Conservation (phyloP, 768 basidiomycete genomes). For the Kwoniella sp. region DNA sequence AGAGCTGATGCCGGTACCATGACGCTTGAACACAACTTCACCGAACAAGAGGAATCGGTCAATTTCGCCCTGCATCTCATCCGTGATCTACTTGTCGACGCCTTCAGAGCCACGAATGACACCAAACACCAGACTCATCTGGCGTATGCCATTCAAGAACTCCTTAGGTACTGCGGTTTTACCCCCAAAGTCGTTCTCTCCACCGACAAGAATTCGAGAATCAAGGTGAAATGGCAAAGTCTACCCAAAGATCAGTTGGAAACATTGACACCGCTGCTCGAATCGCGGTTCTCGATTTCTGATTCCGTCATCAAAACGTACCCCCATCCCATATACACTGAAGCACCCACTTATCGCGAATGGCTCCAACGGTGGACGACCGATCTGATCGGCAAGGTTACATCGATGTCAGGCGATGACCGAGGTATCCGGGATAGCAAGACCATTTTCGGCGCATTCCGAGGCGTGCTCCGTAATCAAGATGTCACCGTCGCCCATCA, state of each 20-base stretch:
- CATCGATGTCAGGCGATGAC: constrained; percentile 50
- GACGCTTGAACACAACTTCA: constrained; percentile 78
- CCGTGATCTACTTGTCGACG: constrained; percentile 77
- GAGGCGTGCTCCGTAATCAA: constrained; percentile 72
- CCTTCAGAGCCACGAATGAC: constrained; percentile 91
- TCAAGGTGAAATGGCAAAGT: constrained; percentile 73
- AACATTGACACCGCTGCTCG: constrained; percentile 80
- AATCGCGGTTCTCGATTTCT: constrained; percentile 59
- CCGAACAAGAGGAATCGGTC: constrained; percentile 73
- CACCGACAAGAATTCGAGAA: constrained; percentile 63
- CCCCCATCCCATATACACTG: constrained; percentile 75
- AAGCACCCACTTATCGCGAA: constrained; percentile 81
- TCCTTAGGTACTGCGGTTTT: constrained; percentile 84
- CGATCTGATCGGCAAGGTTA: constrained; percentile 67
- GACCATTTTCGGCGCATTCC: constrained; percentile 75
- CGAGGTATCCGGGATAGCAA: constrained; percentile 59
- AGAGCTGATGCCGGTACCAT: constrained; percentile 64
- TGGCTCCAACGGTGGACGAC: constrained; percentile 92
- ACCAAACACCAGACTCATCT: constrained; percentile 86
- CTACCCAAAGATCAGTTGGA: constrained; percentile 83
- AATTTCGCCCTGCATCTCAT: constrained; percentile 85
- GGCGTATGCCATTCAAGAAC: constrained; percentile 88
- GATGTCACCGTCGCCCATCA: constrained; percentile 94
- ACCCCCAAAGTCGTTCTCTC: constrained; percentile 69
- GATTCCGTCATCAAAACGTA: constrained; percentile 57